These are phyloP conservation scores for Candida anutae DNA, from an alignment of 1,139 yeast genomes.

Conservation along the genomic window DNA sequence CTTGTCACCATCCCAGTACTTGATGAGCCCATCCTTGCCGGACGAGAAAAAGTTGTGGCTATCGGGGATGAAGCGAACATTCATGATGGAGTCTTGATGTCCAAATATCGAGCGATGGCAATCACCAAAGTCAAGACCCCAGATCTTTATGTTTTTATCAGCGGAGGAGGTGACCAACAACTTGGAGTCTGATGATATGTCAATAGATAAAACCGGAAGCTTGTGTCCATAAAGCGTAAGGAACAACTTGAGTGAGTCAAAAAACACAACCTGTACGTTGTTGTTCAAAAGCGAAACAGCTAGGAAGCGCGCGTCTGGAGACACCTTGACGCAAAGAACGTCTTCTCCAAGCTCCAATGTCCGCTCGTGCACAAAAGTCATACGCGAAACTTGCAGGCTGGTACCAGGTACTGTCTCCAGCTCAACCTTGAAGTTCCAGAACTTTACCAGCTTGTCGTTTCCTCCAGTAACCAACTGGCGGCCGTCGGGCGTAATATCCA, in stretches of 20 bases:
- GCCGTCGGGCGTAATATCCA: slow-evolving; percentile 85
- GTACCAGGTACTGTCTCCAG: slow-evolving; percentile 68
- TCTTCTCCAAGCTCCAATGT: slow-evolving; percentile 85
- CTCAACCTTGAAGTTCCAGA: slow-evolving; percentile 76
- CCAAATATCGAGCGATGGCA: slow-evolving; percentile 96
- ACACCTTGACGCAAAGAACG: slow-evolving; percentile 69
- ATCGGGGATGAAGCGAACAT: slow-evolving; percentile 73
- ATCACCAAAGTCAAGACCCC: slow-evolving; percentile 99
- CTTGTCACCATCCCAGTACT: slow-evolving; percentile 98
- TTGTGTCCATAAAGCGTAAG: slow-evolving; percentile 92
- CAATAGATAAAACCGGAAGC: slow-evolving; percentile 84
- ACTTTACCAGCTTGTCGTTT: slow-evolving; percentile 81
- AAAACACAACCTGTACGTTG: slow-evolving; percentile 87
- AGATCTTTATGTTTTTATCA: slow-evolving; percentile 90
- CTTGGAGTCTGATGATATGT: slow-evolving; percentile 83
- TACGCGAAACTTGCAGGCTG: slow-evolving; percentile 38
- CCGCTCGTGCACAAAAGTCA: slow-evolving; percentile 65
- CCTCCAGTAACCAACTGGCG: slow-evolving; percentile 84
- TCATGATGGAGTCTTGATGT: slow-evolving; percentile 92
- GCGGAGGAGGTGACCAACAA: slow-evolving; percentile 88
- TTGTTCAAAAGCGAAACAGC: slow-evolving; percentile 86
- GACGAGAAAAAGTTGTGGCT: slow-evolving; percentile 86
- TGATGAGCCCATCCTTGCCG: slow-evolving; percentile 81
- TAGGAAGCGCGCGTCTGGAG: slow-evolving; percentile 69
- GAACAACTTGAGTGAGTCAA: slow-evolving; percentile 79